Evolutionary conservation across 768 basidiomycete species (phyloP), one percentile per base, ranked within the genome.

Genomic region (Mycena albidolilacea): DNA sequence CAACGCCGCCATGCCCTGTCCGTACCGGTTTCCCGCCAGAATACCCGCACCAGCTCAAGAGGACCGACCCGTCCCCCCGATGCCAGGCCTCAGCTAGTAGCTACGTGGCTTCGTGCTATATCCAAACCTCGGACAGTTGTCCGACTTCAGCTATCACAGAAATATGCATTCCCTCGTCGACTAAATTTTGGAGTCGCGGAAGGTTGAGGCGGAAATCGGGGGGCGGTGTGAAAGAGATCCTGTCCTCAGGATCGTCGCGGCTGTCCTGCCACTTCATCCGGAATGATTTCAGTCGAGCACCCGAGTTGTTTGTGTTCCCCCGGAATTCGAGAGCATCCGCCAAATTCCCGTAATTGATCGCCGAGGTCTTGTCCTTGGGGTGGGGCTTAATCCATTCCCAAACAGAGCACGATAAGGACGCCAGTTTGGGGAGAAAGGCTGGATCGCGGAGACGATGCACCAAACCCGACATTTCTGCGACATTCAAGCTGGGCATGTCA

Each of bases 111-210:
- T 23, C 23, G 23, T 23, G 7, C 46, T 48, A 48, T 48, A 48
- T 48, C 46, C 46, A 48, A n/a, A 48, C 15, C 12, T 48, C 14
- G 46, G 46, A 48, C 15, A 19, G 12, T n/a, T n/a, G 0, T 48
- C 17, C 46, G 15, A 17, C 17, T 48, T 48, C 7, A 0, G 46
- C 46, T 41, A 9, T 30, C 19, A 65, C 39, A 9, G 50, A 65
- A 55, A 65, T 65, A 41, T 41, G 21, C 64, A 65, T 65, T 7
- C 64, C 64, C 41, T 65, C 38, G 5, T 65, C 52, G 38, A 65
- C 15, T 11, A 65, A 30, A 3, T 55, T 19, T 15, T 11, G 14
- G 3, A 65, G 10, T 15, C 39, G 39, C 7, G 39, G 38, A 17
- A 65, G 52, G 14, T 7, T 55, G 15, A 41, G n/a, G 17, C 57